These are phyloP conservation scores for Penicillium sp. DNA, from an alignment of 2,329 filamentous ascomycete species.

Conservation along the genomic window DNA sequence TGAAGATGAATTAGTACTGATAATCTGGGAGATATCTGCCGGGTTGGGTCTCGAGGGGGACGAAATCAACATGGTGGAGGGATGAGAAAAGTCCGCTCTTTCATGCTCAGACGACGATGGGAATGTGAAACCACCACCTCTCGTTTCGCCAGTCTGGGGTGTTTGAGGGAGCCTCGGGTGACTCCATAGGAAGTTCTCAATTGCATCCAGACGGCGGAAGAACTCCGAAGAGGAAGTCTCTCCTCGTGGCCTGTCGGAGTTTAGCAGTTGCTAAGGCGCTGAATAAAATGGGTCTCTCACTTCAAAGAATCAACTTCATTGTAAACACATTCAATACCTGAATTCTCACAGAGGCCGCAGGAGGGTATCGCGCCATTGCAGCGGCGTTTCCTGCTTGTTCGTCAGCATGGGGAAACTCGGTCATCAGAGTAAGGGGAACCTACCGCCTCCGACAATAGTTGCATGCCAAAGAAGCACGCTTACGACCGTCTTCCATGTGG, in stretches of 20 bases:
- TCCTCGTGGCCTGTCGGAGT: not conserved
- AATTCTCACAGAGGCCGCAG: slow-evolving; percentile 4
- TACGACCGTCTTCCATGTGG: not conserved
- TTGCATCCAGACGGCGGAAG: slow-evolving; percentile 7
- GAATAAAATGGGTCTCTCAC: not conserved
- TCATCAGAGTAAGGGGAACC: not conserved
- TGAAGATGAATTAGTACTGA: not conserved
- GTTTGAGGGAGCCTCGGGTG: not conserved
- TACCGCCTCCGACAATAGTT: slow-evolving; percentile 4
- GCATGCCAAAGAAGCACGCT: slow-evolving; percentile 3
- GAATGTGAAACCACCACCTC: not conserved
- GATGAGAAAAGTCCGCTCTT: not conserved
- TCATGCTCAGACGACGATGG: not conserved
- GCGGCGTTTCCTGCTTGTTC: slow-evolving; percentile 3
- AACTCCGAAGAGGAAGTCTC: slow-evolving; percentile 4
- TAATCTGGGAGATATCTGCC: slow-evolving; percentile 2
- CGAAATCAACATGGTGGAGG: slow-evolving; percentile 1
- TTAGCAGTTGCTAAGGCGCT: not conserved
- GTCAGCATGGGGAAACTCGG: not conserved
- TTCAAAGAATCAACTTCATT: slow-evolving; percentile 1
- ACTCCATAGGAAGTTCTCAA: slow-evolving; percentile 4
- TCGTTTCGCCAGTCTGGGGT: slow-evolving; percentile 3
- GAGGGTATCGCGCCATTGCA: slow-evolving; percentile 7
- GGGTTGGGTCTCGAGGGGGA: slow-evolving; percentile 2
- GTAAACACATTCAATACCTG: slow-evolving; percentile 5